phyloP scores from a whole-genome alignment of 257 asterid genomes.

The Rehmannia glutinosa region DNA sequence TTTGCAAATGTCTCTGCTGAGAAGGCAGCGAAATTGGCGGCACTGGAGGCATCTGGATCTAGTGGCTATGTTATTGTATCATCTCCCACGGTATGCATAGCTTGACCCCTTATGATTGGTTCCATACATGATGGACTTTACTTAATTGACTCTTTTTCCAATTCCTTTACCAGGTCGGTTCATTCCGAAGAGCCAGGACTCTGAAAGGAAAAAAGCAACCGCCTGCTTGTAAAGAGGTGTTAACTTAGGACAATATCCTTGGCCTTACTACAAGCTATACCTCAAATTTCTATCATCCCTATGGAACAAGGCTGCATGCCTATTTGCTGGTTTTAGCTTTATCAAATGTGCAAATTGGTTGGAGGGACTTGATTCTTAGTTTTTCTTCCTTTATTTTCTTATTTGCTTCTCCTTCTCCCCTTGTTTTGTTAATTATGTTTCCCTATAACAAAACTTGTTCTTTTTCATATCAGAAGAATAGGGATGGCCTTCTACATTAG shows the following conservation, averaged over 20 bases:
- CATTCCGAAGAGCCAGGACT: slow-evolving; percentile 59
- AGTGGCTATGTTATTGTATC: slow-evolving; percentile 55
- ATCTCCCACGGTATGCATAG: slow-evolving; percentile 57
- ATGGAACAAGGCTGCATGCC: neutral
- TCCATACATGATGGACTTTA: neutral
- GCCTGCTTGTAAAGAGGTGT: slow-evolving; percentile 78
- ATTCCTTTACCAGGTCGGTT: slow-evolving; percentile 59
- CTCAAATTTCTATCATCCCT: neutral
- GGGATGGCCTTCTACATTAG: neutral
- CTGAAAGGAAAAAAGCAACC: slow-evolving; percentile 61
- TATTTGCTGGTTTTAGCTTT: neutral
- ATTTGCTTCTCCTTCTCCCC: neutral
- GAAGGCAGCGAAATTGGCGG: slow-evolving; percentile 68
- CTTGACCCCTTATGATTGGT: slow-evolving; percentile 7
- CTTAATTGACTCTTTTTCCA: slow-evolving; percentile 8
- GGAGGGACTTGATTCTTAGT: neutral
- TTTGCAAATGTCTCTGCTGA: slow-evolving; percentile 45
- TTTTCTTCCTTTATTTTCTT: neutral
- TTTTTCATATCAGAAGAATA: neutral
- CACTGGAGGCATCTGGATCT: slow-evolving; percentile 62
- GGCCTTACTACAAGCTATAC: neutral
- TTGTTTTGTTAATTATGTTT: neutral
- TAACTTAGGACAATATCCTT: neutral
- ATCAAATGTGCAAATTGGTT: neutral
- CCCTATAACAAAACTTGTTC: neutral